phyloP scores from a whole-genome alignment of 345 rosid genomes.

The Eutrema yunnanense region DNA sequence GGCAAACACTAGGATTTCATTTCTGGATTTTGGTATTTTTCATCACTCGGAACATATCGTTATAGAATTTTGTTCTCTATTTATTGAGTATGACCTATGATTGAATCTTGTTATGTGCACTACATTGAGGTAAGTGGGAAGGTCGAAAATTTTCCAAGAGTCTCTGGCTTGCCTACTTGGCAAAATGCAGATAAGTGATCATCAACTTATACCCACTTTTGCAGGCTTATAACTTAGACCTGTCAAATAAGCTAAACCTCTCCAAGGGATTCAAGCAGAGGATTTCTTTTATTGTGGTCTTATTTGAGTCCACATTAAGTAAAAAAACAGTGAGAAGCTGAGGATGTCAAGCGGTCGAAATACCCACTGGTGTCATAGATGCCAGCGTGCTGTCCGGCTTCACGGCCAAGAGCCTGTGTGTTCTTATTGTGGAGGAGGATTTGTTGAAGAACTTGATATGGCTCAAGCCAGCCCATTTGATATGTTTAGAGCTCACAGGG shows the following conservation, averaged over 20 bases:
- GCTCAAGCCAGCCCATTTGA: constrained; percentile 45
- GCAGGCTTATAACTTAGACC: constrained; percentile 6
- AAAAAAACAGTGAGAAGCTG: constrained; percentile 27
- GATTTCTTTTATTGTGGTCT: not conserved
- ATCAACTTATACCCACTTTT: not conserved
- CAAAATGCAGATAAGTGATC: not conserved
- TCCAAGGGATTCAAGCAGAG: not conserved
- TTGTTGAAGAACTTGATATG: constrained; percentile 81
- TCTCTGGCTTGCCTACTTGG: constrained; percentile 2
- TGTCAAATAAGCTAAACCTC: constrained; percentile 9
- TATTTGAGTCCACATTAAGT: constrained; percentile 1
- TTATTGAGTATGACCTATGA: not conserved
- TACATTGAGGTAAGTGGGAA: not conserved
- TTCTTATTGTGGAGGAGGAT: constrained; percentile 71
- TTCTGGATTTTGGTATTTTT: not conserved
- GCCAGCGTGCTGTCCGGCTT: constrained; percentile 63
- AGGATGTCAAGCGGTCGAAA: constrained; percentile 77
- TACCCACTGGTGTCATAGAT: constrained; percentile 88
- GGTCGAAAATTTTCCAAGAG: not conserved
- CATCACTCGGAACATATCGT: not conserved
- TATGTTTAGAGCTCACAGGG: constrained; percentile 45
- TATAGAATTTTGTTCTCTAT: not conserved
- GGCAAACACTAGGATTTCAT: too few relatives aligned
- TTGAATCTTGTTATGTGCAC: not conserved
- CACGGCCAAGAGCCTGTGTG: constrained; percentile 57